Base-by-base conservation (phyloP, 2,329 filamentous ascomycete species). In the Septoria petroselini region DNA sequence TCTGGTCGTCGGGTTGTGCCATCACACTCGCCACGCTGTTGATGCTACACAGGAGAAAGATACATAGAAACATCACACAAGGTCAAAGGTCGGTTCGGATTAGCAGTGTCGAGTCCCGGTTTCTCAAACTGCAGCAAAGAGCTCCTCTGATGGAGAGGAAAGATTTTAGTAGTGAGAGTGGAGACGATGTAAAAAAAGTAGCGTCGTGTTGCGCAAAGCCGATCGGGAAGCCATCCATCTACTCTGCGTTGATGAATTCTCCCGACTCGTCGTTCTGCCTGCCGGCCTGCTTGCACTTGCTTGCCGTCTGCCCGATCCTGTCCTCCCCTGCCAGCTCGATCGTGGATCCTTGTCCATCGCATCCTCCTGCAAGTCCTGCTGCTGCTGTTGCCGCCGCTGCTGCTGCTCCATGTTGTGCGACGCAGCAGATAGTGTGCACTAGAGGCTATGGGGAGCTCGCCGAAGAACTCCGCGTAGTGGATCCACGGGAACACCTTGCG, bases 391-490 rank as follows among this genome's bases (percentile, higher is more conserved):
- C 9, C 23, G 23, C 23, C 9, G 23, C 23, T 33, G 30, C 14
- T n/a, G 12, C 11, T 33, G 30, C 4, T 33, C n/a, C n/a, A 15
- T 33, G 30, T n/a, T 33, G 14, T 15, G 14, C 30, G 5, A 33
- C 30, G 11, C 11, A 33, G 4, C 12, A 33, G 5, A 12, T 33
- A 30, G 27, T 30, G 7, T 12, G 30, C 30, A 33, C 11, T 33
- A 33, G 30, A 12, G 30, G 11, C 30, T 12, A n/a, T 33, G 14
- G 30, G 14, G 23, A 27, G 23, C 23, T 27, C 34, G 34, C 34
- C 34, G 34, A 38, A 38, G 34, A 38, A 19, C 4, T 38, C 34
- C 34, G 34, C 15, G 34, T 19, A 18, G 34, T 38, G 34, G 34
- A 19, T 6, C 34, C 17, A 6, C 12, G 14, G 34, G 34, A 19